These are phyloP conservation scores for Colletotrichum cuscutae DNA, from an alignment of 2,329 filamentous ascomycete species.

Conservation along the genomic window DNA sequence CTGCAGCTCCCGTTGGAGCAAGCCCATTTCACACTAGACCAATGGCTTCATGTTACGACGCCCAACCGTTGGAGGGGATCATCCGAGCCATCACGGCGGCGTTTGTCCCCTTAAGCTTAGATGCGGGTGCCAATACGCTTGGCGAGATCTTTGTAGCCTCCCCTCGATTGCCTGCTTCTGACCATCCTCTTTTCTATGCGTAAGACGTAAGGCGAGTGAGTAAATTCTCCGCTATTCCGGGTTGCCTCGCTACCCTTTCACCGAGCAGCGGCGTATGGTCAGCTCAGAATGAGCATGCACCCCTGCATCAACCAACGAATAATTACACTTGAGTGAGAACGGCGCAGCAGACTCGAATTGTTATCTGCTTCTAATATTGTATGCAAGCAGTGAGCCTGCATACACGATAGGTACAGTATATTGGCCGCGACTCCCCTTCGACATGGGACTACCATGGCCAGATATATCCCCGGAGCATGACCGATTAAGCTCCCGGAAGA, in stretches of 20 bases:
- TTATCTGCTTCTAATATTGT: not conserved
- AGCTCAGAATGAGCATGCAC: not conserved
- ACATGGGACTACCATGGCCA: not conserved
- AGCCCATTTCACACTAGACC: not conserved
- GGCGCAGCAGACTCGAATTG: not conserved
- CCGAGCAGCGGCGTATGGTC: not conserved
- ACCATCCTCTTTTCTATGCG: not conserved
- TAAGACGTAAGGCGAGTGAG: not conserved
- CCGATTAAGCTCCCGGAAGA: not conserved
- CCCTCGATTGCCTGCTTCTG: not conserved
- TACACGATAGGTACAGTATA: not conserved
- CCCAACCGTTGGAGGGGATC: not conserved
- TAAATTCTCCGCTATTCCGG: not conserved
- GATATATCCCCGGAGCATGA: not conserved
- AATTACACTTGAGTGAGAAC: not conserved
- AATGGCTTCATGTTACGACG: not conserved
- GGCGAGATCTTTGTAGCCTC: slow-evolving; percentile 4
- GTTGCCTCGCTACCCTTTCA: slow-evolving; percentile 4
- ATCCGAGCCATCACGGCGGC: not conserved
- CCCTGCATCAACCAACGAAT: not conserved
- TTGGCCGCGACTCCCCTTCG: not conserved
- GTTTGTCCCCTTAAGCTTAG: not conserved
- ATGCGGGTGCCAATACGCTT: not conserved
- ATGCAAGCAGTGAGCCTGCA: not conserved
- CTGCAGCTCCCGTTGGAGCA: not conserved